phyloP scores from a whole-genome alignment of 2,329 filamentous ascomycete species.

The Aspergillus neoniger region DNA sequence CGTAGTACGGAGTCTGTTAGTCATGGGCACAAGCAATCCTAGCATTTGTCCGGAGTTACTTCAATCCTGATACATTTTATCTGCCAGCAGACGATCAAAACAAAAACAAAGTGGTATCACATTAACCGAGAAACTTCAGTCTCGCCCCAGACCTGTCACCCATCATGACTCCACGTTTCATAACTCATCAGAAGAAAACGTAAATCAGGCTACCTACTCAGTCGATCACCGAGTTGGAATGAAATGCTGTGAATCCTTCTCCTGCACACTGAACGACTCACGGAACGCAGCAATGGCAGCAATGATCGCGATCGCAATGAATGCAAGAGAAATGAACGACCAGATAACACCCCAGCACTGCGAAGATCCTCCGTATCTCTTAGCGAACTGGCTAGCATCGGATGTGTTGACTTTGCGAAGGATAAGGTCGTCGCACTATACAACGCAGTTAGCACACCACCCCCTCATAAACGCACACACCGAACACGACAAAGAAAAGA shows the following conservation, averaged over 20 bases:
- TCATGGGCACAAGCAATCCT: no score
- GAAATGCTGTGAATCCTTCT: constrained; percentile 68
- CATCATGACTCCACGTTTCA: background rate
- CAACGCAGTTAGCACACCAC: background rate
- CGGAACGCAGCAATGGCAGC: constrained; percentile 75
- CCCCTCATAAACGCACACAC: constrained; percentile 11
- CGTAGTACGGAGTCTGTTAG: background rate
- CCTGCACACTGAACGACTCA: constrained; percentile 67
- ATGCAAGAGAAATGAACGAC: constrained; percentile 69
- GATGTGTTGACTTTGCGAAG: constrained; percentile 77
- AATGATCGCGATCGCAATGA: constrained; percentile 75
- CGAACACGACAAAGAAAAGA: background rate
- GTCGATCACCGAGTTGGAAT: constrained; percentile 50
- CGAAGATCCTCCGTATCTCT: constrained; percentile 75
- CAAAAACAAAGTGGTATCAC: background rate
- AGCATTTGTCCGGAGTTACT: no score
- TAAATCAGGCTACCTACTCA: background rate
- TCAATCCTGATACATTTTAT: background rate
- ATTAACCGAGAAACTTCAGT: background rate
- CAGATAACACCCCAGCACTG: constrained; percentile 81
- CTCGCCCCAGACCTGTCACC: background rate
- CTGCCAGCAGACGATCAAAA: constrained; percentile 1
- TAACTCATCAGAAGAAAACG: background rate
- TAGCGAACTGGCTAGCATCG: constrained; percentile 76
- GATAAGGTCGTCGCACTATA: constrained; percentile 73